Conservation (phyloP, 2,329 filamentous ascomycete genomes). For the Penicillium sp. region DNA sequence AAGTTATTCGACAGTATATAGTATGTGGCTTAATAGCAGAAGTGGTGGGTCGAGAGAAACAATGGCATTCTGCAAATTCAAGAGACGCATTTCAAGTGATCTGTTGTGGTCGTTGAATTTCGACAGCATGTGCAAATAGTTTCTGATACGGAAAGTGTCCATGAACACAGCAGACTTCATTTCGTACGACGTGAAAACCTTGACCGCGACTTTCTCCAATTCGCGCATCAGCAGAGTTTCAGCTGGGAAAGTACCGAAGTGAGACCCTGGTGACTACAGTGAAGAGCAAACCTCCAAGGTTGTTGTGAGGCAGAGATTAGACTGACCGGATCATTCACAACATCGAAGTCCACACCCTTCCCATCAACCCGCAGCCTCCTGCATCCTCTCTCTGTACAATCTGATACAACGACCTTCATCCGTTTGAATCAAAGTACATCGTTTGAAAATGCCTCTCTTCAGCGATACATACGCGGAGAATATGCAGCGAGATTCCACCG, state of each 20-base stretch:
- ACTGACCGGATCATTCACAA: not conserved
- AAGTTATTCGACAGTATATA: not conserved
- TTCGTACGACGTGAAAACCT: not conserved
- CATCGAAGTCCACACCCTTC: not conserved
- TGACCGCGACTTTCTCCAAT: not conserved
- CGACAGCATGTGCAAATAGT: not conserved
- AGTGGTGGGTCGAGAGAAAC: not conserved
- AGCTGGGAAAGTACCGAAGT: not conserved
- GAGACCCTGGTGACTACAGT: not conserved
- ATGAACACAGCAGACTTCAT: not conserved
- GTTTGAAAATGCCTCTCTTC: not conserved
- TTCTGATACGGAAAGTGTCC: not conserved
- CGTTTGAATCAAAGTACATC: not conserved
- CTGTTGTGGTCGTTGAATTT: not conserved
- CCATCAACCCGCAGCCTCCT: not conserved
- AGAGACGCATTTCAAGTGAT: not conserved
- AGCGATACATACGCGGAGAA: constrained; percentile 9
- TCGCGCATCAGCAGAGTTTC: not conserved
- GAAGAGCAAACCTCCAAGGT: not conserved
- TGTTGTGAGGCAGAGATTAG: not conserved
- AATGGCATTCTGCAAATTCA: not conserved
- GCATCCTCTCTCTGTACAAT: not conserved
- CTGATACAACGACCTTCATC: not conserved
- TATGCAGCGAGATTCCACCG: constrained; percentile 9
- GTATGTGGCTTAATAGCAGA: not conserved